Evolutionary conservation across 495 filamentous ascomycete species (phyloP).

Genomic region (Hypoxylon lenormandii): DNA sequence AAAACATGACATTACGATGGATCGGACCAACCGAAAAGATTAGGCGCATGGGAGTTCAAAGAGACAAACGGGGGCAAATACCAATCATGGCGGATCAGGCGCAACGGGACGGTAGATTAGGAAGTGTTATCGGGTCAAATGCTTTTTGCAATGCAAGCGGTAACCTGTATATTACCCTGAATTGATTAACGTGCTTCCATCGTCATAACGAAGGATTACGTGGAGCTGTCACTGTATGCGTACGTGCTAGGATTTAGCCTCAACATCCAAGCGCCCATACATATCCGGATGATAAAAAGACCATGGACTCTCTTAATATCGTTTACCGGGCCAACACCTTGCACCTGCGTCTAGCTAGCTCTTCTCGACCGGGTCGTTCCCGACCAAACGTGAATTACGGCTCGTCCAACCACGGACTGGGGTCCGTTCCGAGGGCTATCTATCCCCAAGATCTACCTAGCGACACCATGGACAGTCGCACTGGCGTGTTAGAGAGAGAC

Average conservation of each 20-base stretch:
- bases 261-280: slow-evolving; percentile 39
- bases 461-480: slow-evolving; percentile 29
- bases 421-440: slow-evolving; percentile 42
- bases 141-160: slow-evolving; percentile 14
- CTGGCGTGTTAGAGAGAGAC: slow-evolving; percentile 7
- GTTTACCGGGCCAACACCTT: slow-evolving; percentile 44
- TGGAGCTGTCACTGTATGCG: slow-evolving; percentile 21
- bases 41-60: background rate
- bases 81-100: slow-evolving; percentile 13
- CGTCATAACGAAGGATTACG: slow-evolving; percentile 26
- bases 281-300: slow-evolving; percentile 45
- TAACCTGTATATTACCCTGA: slow-evolving; percentile 37
- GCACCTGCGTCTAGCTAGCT: slow-evolving; percentile 14
- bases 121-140: slow-evolving; percentile 11
- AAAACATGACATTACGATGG: background rate
- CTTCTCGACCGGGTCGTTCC: slow-evolving; percentile 27
- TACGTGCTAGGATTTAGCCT: slow-evolving; percentile 40
- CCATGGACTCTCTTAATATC: slow-evolving; percentile 33
- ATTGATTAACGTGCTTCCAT: slow-evolving; percentile 27
- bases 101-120: slow-evolving; percentile 32
- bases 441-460: slow-evolving; percentile 32
- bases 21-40: background rate
- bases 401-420: slow-evolving; percentile 35
- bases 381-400: slow-evolving; percentile 23
- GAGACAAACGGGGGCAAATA: too few relatives aligned